phyloP scores from a whole-genome alignment of 2,329 filamentous ascomycete genomes.

The Nothopassalora personata region DNA sequence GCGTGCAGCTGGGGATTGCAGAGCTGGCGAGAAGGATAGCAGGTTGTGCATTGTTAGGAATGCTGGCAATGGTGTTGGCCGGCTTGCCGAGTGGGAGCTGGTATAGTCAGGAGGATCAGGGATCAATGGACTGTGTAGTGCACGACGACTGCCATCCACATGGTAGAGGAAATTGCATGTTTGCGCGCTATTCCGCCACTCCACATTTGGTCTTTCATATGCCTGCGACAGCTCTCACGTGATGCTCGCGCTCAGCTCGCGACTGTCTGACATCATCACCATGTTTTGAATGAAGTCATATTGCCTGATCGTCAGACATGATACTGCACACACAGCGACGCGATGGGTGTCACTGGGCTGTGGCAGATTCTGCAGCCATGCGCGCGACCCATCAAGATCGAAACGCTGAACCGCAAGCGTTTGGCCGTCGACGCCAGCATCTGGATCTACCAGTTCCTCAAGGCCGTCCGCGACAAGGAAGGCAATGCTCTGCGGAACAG shows the following conservation, averaged over 20 bases:
- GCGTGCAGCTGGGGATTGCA: conserved; percentile 47
- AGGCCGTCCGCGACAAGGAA: conserved; percentile 97
- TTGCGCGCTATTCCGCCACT: no score
- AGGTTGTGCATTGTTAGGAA: conserved; percentile 74
- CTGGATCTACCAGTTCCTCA: conserved; percentile 99
- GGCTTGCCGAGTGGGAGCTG: conserved; percentile 73
- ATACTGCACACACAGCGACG: neutral
- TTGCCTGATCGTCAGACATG: neutral
- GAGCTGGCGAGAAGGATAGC: conserved; percentile 38
- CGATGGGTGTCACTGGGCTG: conserved; percentile 95
- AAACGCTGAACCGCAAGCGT: conserved; percentile 91
- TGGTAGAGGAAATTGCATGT: no score
- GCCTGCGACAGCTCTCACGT: no score
- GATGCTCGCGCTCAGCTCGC: no score
- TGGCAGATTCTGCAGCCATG: conserved; percentile 96
- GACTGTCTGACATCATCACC: no score
- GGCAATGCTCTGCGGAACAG: conserved; percentile 94
- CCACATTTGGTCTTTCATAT: no score
- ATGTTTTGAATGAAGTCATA: no score
- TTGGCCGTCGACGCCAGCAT: conserved; percentile 97
- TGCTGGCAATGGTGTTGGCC: conserved; percentile 70
- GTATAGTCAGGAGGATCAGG: conserved; percentile 31
- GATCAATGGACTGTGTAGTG: no score
- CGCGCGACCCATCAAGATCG: conserved; percentile 90
- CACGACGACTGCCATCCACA: no score